Percentiles rank a stretch among this genome's conserved stretches.
Evolutionary conservation across 768 basidiomycete genomes (phyloP).

Genomic region (Stropharia rugosoannulata): DNA sequence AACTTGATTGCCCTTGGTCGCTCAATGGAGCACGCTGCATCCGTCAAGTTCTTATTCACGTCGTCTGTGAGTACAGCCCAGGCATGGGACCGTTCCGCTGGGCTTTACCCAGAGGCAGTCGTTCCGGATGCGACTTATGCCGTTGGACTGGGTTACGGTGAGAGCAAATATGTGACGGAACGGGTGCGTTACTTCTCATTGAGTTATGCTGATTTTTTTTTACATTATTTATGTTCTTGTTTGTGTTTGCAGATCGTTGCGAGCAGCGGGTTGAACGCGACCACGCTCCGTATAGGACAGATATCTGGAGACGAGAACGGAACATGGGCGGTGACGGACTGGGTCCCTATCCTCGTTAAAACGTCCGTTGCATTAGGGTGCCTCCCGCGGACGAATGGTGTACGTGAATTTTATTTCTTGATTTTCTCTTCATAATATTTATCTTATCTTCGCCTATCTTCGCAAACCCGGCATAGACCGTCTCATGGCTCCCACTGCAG

Average conservation of each 20-base stretch:
- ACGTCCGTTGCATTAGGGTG: slow-evolving; percentile 24
- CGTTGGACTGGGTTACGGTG: slow-evolving; percentile 34
- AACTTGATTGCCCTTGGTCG: slow-evolving; percentile 35
- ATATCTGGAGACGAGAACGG: slow-evolving; percentile 30
- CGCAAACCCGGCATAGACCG: slow-evolving; percentile 14
- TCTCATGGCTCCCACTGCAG: slow-evolving; percentile 31
- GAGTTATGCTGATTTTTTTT: not conserved
- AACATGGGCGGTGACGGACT: slow-evolving; percentile 34
- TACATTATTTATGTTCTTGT: not conserved
- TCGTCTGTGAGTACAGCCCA: slow-evolving; percentile 23
- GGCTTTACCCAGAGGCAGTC: slow-evolving; percentile 26
- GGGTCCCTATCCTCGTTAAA: slow-evolving; percentile 35
- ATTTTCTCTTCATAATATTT: not conserved
- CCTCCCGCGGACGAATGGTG: slow-evolving; percentile 23
- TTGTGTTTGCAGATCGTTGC: slow-evolving; percentile 22
- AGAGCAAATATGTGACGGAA: slow-evolving; percentile 37
- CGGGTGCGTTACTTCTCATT: slow-evolving; percentile 17
- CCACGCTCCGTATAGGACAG: slow-evolving; percentile 32
- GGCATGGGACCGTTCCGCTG: slow-evolving; percentile 21
- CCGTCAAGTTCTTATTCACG: slow-evolving; percentile 36
- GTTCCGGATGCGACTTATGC: slow-evolving; percentile 22
- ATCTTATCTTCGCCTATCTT: no score
- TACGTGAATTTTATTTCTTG: slow-evolving; percentile 10
- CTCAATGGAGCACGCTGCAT: slow-evolving; percentile 16
- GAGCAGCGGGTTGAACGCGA: slow-evolving; percentile 23